Base-by-base conservation (phyloP, 2,329 filamentous ascomycete species). In the Zasmidium cellare region DNA sequence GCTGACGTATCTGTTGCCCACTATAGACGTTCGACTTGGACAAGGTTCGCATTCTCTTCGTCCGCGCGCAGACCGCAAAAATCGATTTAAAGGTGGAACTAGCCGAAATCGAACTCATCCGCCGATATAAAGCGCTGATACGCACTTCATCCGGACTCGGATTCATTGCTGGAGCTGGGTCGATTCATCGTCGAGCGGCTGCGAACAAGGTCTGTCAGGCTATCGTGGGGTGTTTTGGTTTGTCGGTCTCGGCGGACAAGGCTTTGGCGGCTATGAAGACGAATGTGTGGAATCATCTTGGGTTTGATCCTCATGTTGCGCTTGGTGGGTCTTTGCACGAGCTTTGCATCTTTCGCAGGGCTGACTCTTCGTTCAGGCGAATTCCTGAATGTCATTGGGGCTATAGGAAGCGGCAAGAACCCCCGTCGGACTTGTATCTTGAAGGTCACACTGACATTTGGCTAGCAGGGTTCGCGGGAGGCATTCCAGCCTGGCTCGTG, bases 21-120 rank as follows among this genome's bases (percentile, higher is more conserved):
- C n/a, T n/a, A n/a, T n/a, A 28, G 25, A 28, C 67, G 57, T 71
- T 73, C 53, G 65, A 66, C 50, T 65, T 69, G 53, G 71, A 72
- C 50, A 69, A 68, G 63, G 69, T 72, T 50, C 69, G 69, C 62
- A 55, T 72, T 47, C 67, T 72, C 61, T 72, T 69, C 58, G 67
- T 73, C 25, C 67, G 68, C 23, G 70, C 71, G n/a, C 71, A 73
- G 61, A 68, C 71, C 28, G 65, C 68, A 6, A 65, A 67, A 54
- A 71, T 72, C 55, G 69, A 72, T 57, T 68, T 73, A 51, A 74
- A 74, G 59, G 66, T 74, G 62, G 69, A 74, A 57, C 60, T 70
- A 48, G 71, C 71, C 23, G 60, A 73, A 41, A 66, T 61, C 63
- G 69, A 74, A 64, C 65, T 68, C 46, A 71, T 71, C 65, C 64